Evolutionary conservation across 2,329 filamentous ascomycete genomes (phyloP).

Genomic region (Bipolaris gigantea): DNA sequence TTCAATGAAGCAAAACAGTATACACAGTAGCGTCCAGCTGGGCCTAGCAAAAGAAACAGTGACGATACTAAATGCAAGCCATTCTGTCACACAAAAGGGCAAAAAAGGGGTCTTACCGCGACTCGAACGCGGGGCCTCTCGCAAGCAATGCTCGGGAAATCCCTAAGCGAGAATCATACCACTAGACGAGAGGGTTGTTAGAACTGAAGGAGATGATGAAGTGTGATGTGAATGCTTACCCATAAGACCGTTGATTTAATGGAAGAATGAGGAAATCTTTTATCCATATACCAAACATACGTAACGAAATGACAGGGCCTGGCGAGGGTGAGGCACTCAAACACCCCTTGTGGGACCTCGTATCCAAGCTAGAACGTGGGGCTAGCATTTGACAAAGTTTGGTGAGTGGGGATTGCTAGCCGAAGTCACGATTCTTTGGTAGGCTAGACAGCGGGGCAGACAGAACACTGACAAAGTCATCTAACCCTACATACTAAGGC

Average conservation of each 20-base stretch:
- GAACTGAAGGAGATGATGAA: too few relatives aligned
- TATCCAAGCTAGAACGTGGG: neutral
- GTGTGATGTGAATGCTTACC: neutral
- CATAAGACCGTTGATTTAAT: constrained; percentile 39
- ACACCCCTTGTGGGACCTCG: neutral
- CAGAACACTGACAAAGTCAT: neutral
- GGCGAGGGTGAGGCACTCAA: too few relatives aligned
- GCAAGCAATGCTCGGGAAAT: constrained; percentile 24
- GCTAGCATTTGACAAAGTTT: neutral
- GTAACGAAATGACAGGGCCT: neutral
- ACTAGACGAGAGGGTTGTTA: constrained; percentile 48
- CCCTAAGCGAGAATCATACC: constrained; percentile 73
- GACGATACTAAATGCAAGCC: neutral
- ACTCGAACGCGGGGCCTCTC: constrained; percentile 37
- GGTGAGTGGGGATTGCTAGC: neutral
- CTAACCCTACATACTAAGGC: neutral
- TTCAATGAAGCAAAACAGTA: too few relatives aligned
- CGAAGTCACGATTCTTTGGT: neutral
- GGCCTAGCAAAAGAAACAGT: too few relatives aligned
- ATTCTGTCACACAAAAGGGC: neutral
- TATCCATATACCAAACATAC: neutral
- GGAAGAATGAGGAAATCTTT: neutral
- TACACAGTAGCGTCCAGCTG: too few relatives aligned
- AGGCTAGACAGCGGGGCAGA: neutral
- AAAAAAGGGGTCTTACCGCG: constrained; percentile 29